Evolutionary conservation across 352 stramenopile genomes (phyloP).

Genomic region (Discostella stelligera): DNA sequence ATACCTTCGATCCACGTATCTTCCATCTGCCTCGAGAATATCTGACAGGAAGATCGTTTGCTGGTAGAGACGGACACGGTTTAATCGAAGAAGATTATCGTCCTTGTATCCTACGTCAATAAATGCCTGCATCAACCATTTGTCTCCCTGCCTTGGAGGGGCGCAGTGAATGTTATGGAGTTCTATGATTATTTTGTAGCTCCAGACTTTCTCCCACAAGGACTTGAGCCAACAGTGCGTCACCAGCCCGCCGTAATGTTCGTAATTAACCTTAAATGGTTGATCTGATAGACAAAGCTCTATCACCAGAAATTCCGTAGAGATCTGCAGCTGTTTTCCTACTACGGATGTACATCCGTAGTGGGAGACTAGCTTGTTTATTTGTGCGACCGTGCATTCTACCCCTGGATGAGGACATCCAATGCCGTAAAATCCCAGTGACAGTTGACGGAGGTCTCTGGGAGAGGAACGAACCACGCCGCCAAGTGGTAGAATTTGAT

Average conservation of each 20-base stretch:
- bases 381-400: not conserved
- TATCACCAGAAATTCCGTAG: not conserved
- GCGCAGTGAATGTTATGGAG: not conserved
- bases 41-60: conserved; percentile 3
- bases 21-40: not conserved
- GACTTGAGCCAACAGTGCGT: conserved; percentile 2
- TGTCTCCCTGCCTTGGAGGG: conserved; percentile 1
- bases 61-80: not conserved
- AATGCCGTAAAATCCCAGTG: not conserved
- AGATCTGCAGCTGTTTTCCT: not conserved
- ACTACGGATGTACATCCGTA: not conserved
- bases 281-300: not conserved
- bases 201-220: conserved; percentile 2
- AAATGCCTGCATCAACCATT: no score
- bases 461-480: not conserved
- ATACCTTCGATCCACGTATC: not conserved
- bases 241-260: not conserved
- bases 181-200: conserved; percentile 3
- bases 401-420: not conserved
- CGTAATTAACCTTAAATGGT: not conserved
- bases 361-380: conserved; percentile 3
- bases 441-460: not conserved
- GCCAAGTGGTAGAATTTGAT: not conserved
- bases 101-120: conserved; percentile 5
- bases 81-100: conserved; percentile 6